Evolutionary conservation across 2,329 filamentous ascomycete species (phyloP).

Genomic region (Neofusicoccum sp.): DNA sequence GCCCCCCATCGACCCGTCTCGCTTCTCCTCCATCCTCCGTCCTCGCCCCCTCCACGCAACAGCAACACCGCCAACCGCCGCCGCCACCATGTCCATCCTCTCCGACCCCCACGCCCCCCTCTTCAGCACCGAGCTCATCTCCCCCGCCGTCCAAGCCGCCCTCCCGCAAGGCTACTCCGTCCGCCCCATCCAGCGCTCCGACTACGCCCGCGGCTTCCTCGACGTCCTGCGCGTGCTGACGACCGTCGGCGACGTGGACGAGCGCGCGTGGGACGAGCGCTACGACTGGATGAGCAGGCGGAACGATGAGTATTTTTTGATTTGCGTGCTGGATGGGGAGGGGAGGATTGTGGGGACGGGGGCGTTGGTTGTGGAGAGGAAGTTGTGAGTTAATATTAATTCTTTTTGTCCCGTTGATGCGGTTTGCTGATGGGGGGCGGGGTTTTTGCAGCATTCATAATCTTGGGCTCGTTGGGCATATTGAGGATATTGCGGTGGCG

Average conservation of each 20-base stretch:
- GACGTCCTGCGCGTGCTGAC: constrained; percentile 90
- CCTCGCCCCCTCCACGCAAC: background rate
- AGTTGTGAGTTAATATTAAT: constrained; percentile 59
- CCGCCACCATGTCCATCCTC: constrained; percentile 17
- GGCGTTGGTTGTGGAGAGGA: constrained; percentile 85
- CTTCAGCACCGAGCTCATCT: constrained; percentile 76
- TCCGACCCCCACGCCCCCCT: constrained; percentile 53
- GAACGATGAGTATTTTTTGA: constrained; percentile 77
- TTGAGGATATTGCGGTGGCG: constrained; percentile 94
- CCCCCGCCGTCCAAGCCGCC: constrained; percentile 65
- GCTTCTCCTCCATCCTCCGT: background rate
- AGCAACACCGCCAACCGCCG: no score
- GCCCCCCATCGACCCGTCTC: background rate
- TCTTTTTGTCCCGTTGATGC: constrained; percentile 20
- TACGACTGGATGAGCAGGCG: constrained; percentile 78
- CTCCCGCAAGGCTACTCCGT: constrained; percentile 81
- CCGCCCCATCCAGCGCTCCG: constrained; percentile 73
- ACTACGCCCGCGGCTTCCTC: constrained; percentile 81
- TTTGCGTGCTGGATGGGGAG: constrained; percentile 77
- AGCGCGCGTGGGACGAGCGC: constrained; percentile 69
- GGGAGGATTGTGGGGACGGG: constrained; percentile 82
- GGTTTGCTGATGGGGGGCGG: no score
- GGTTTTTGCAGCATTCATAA: constrained; percentile 61
- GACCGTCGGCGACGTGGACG: constrained; percentile 81
- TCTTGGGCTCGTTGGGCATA: constrained; percentile 83